Evolutionary conservation across 164 flowering plant species (phyloP), one percentile per base, ranked within the genome.

Genomic region (Annona cherimola): DNA sequence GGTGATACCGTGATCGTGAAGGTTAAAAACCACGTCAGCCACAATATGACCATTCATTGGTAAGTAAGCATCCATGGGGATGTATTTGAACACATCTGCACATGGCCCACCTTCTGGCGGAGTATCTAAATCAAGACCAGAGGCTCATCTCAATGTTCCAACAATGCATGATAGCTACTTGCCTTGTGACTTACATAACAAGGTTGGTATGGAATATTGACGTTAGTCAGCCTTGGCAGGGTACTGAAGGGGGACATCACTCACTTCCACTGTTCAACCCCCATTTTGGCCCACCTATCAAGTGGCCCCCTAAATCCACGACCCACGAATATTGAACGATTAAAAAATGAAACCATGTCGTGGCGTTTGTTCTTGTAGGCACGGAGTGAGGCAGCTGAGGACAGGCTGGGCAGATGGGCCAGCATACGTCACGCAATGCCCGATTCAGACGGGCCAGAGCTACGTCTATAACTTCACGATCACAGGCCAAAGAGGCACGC

Each of bases 391-490:
- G 69, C 97, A 91, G 66, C 74, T 91, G 6, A 76, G 87, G 55
- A 91, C 97, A 1, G 97, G 94, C 1, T 91, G 97, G 97, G 79
- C 87, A 0, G 97, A 91, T 64, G 94, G 97, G 14, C 97, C 97
- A 0, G 91, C 92, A 14, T 91, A 88, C 71, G 84, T 89, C 50
- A 91, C 96, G 3, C 96, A 91, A 44, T 91, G 96, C 70, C 92
- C 94, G 0, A 91, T 91, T 66, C 94, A 80, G 71, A 74, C 92
- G n/a, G 91, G 92, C 8, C 84, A 87, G 59, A 83, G 67, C 74
- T 91, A 81, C 65, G 70, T 83, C 1, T 91, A 91, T 83, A 91
- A 89, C 76, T 91, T 88, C 84, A 91, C 94, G 20, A 55, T 91
- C 8, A 89, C 91, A 0, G 92, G 92, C 6, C 92, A 89, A 73